phyloP scores from a whole-genome alignment of 177 flowering plant species.

The Vitis hybrid region DNA sequence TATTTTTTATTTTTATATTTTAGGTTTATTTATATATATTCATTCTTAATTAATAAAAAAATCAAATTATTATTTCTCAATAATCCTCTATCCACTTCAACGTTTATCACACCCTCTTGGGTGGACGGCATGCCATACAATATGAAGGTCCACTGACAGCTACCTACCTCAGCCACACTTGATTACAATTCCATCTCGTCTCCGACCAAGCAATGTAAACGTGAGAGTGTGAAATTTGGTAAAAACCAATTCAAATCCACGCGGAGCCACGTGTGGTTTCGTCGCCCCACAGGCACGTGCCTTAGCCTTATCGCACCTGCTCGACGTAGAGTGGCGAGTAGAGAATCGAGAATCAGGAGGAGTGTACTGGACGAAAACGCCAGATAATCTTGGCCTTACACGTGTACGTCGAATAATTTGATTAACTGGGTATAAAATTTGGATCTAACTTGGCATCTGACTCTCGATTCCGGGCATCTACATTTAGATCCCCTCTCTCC shows the following conservation, averaged over 20 bases:
- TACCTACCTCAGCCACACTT: no score
- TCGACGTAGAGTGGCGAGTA: background rate
- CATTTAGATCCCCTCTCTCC: slow-evolving; percentile 8
- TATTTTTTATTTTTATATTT: no score
- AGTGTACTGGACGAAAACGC: background rate
- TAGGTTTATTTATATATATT: no score
- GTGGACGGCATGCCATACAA: no score
- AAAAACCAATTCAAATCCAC: background rate
- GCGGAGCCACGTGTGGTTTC: background rate
- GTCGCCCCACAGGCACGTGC: background rate
- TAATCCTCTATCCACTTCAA: no score
- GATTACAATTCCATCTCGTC: no score
- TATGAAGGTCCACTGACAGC: no score
- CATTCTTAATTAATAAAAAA: no score
- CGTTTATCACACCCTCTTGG: no score
- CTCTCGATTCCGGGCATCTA: slow-evolving; percentile 37
- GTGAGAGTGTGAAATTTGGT: background rate
- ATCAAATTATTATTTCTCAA: no score
- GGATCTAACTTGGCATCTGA: slow-evolving; percentile 46
- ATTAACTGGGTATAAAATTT: slow-evolving; percentile 8
- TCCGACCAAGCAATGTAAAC: background rate
- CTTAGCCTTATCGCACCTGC: background rate
- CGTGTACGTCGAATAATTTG: slow-evolving; percentile 4
- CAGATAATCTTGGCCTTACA: slow-evolving; percentile 4
- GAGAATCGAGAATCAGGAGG: no score